phyloP scores from a whole-genome alignment of 108 stramenopile species.

The Chaetoceros tenuissimus region DNA sequence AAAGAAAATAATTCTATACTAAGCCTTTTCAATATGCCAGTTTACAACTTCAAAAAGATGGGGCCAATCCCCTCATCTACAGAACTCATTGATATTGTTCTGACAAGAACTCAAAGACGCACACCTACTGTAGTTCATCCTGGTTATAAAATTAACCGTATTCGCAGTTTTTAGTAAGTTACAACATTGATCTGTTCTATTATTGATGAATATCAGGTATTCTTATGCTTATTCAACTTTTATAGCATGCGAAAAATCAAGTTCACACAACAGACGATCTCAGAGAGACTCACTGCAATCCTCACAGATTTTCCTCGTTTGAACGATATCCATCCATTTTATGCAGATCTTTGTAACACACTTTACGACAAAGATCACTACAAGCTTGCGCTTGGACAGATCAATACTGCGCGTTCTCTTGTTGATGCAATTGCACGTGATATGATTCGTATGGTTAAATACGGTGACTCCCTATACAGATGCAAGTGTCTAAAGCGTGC shows the following conservation, averaged over 20 bases:
- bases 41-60: conserved; percentile 99
- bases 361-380: conserved; percentile 99
- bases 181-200: not conserved
- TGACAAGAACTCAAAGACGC: conserved; percentile 92
- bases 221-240: conserved; percentile 1
- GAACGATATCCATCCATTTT: conserved; percentile 99
- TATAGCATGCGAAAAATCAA: conserved; percentile 97
- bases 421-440: conserved; percentile 89
- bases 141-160: conserved; percentile 95
- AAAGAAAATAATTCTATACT: too few species aligned
- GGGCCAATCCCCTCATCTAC: conserved; percentile 89
- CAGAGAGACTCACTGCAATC: conserved; percentile 85
- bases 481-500: conserved; percentile 99
- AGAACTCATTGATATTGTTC: conserved; percentile 96
- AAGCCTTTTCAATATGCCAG: conserved; percentile 83
- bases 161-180: conserved; percentile 94
- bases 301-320: conserved; percentile 96
- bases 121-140: conserved; percentile 99
- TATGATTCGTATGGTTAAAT: conserved; percentile 97
- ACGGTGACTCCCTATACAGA: conserved; percentile 95
- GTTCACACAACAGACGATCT: conserved; percentile 96
- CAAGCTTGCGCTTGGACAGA: conserved; percentile 98
- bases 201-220: not conserved
- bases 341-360: conserved; percentile 98
- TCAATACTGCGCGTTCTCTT: conserved; percentile 92